These are phyloP conservation scores for Sugiyamaella xylanicola DNA, from an alignment of 1,139 yeast genomes.

Conservation along the genomic window DNA sequence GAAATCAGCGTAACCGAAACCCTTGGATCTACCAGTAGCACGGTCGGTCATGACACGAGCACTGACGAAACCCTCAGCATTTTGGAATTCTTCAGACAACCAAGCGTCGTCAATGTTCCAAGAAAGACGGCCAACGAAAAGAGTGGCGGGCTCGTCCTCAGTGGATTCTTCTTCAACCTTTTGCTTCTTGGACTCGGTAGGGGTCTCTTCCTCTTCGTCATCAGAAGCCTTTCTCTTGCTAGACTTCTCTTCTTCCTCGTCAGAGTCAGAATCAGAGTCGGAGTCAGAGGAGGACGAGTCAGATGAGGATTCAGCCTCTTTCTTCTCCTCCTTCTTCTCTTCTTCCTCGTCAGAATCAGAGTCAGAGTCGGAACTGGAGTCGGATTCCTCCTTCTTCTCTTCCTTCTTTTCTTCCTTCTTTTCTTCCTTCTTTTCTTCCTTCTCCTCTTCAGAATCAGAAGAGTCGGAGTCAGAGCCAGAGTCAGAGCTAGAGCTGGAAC, in stretches of 20 bases:
- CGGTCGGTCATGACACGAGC: constrained; percentile 96
- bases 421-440: constrained; percentile 37
- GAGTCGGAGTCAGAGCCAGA: constrained; percentile 38
- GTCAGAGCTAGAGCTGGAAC: constrained; percentile 27
- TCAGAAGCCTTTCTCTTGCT: constrained; percentile 46
- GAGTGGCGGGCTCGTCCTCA: constrained; percentile 70
- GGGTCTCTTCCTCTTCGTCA: constrained; percentile 33
- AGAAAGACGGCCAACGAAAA: constrained; percentile 95
- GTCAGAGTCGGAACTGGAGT: constrained; percentile 35
- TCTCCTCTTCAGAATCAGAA: constrained; percentile 40
- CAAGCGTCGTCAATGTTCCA: constrained; percentile 97
- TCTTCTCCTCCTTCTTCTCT: constrained; percentile 33
- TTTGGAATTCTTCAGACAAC: constrained; percentile 85
- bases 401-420: too few relatives aligned
- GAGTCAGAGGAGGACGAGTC: constrained; percentile 25
- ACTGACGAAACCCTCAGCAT: constrained; percentile 70
- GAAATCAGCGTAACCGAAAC: constrained; percentile 98
- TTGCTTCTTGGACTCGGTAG: constrained; percentile 46
- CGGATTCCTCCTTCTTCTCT: constrained; percentile 36
- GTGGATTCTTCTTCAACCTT: constrained; percentile 43
- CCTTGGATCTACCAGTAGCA: constrained; percentile 90
- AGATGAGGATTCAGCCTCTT: constrained; percentile 32
- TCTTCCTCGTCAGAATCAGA: constrained; percentile 33
- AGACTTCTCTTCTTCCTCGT: constrained; percentile 37
- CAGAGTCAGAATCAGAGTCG: constrained; percentile 30